phyloP scores from a whole-genome alignment of 2,329 filamentous ascomycete genomes.

The Talaromyces sp. region DNA sequence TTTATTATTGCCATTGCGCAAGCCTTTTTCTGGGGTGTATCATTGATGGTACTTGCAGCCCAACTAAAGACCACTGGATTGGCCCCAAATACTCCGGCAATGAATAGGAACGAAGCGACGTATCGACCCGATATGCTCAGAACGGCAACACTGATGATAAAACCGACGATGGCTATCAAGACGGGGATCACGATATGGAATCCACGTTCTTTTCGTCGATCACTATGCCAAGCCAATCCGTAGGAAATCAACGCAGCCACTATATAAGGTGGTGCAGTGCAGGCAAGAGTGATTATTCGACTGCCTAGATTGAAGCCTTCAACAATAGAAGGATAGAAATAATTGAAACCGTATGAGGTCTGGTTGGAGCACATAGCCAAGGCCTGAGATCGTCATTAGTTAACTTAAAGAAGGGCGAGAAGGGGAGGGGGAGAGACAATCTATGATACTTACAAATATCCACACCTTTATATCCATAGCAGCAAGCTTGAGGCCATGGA shows the following conservation, averaged over 20 bases:
- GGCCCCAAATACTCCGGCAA: conserved; percentile 35
- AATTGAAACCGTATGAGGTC: neutral
- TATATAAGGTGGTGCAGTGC: conserved; percentile 11
- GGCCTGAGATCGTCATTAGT: neutral
- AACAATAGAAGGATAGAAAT: conserved; percentile 5
- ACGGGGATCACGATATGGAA: conserved; percentile 20
- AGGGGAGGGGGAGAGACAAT: too few relatives aligned
- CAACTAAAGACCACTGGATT: conserved; percentile 42
- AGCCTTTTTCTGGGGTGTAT: conserved; percentile 45
- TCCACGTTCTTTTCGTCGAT: conserved; percentile 15
- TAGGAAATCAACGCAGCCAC: conserved; percentile 8
- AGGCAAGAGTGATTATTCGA: conserved; percentile 15
- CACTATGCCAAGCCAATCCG: conserved; percentile 14
- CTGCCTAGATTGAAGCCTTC: conserved; percentile 16
- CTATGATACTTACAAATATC: neutral
- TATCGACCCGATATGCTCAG: conserved; percentile 16
- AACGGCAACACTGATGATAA: conserved; percentile 9
- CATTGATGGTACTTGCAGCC: conserved; percentile 36
- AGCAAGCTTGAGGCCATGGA: neutral
- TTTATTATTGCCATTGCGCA: conserved; percentile 41
- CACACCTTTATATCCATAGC: neutral
- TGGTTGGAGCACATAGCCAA: neutral
- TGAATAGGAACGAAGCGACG: conserved; percentile 36
- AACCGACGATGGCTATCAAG: conserved; percentile 13
- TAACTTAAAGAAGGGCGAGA: too few relatives aligned